Evolutionary conservation across 202 grass and related monocot genomes (phyloP), one percentile per base, ranked within the genome.

Genomic region (Setaria viridis): DNA sequence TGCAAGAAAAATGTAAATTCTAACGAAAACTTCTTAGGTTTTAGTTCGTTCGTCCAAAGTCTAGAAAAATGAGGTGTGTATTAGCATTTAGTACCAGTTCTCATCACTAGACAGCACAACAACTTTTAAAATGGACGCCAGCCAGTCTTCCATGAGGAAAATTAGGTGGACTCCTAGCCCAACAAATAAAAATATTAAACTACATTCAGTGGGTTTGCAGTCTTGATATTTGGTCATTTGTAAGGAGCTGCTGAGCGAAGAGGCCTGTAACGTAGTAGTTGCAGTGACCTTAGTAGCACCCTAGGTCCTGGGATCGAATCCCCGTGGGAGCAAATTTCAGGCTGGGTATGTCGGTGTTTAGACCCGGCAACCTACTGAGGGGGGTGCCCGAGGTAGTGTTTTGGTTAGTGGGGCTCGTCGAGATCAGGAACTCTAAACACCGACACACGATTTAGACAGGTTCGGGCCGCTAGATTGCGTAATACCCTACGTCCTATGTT

Each of bases 71-170:
- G 4, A 49, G 70, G 25, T 10, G 20, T 41, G 30, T 54, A 60
- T 76, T 48, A 46, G n/a, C 41, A 70, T 67, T 67, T 35, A 8
- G 79, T 25, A 82, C 70, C 62, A 42, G 20, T 47, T 65, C 12
- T 76, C 49, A 67, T 59, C 45, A 81, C 35, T 86, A 58, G 85
- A 76, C 29, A 67, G 37, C 35, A 81, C 37, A 81, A 41, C 41
- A 53, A 45, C 12, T 20, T 67, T 20, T 42, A 75, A 72, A 75
- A 43, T 75, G 37, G 51, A 81, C 9, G 32, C 63, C 4, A 58
- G 30, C 4, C 41, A 69, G 51, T 82, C 45, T 48, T 87, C 70
- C 33, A 19, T 11, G 25, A 25, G 9, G 49, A 35, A 55, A 67
- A 67, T 57, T 51, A 14, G 33, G 62, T 80, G 62, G 11, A 21